A percentile compares a stretch with the other conserved stretches of the same genome.
phyloP scores from a whole-genome alignment of 768 basidiomycete species.

The Gymnopilus dilepis region DNA sequence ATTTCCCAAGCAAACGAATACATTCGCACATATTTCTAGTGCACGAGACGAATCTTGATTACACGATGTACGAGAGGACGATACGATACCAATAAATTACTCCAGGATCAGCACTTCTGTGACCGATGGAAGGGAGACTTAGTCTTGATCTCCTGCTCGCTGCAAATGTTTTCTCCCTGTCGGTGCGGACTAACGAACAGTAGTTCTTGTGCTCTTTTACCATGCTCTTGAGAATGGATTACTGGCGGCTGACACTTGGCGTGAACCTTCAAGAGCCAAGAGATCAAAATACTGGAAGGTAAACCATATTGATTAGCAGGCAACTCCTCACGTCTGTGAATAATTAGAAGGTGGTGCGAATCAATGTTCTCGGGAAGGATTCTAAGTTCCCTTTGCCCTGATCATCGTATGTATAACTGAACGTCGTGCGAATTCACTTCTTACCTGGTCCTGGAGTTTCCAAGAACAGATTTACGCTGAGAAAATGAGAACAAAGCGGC shows the following conservation, averaged over 20 bases:
- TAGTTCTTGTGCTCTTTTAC: background rate
- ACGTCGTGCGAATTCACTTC: no score
- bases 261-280: background rate
- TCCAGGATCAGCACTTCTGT: background rate
- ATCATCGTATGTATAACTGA: no score
- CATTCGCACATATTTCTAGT: background rate
- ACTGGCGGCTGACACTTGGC: background rate
- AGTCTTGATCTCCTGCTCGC: background rate
- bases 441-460: no score
- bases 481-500: background rate
- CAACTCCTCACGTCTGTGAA: background rate
- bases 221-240: background rate
- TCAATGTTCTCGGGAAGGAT: background rate
- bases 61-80: background rate
- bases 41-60: background rate
- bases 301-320: background rate
- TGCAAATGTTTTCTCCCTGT: background rate
- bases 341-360: background rate
- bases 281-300: background rate
- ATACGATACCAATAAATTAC: conserved; percentile 1
- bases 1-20: background rate
- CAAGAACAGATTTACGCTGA: background rate
- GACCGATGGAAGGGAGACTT: background rate
- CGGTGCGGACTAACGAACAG: background rate
- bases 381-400: background rate